Base-by-base conservation (phyloP, 202 grass and related monocot genomes). In the Elaeis oleifera region DNA sequence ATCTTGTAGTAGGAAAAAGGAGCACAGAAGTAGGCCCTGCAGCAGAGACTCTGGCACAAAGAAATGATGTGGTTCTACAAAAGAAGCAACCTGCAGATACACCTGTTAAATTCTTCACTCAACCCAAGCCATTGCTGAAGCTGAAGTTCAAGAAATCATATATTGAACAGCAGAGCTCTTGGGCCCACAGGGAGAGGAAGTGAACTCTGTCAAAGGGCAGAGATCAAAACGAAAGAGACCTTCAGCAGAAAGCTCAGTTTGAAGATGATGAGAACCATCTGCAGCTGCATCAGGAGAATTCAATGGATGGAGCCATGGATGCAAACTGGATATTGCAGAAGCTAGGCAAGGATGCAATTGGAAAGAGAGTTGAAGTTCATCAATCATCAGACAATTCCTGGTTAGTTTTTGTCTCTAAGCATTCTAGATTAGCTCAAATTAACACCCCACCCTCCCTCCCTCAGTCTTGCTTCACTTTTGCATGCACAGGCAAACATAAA, bases 191-290 rank as follows among this genome's bases (percentile, higher is more conserved):
- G 72, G 56, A 16, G 62, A 74, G 32, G 72, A 61, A 60, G 63
- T 62, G 68, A 81, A 70, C 74, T 86, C 83, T 74, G 79, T 90
- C 71, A 99, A 99, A 73, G 94, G 94, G 17, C 94, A 99, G 72
- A 82, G 94, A 72, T 99, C 88, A 76, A 99, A 92, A 77, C 92
- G 94, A 64, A 99, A 99, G 80, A 88, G 88, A 20, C 81, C 92
- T 63, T 88, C 81, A 0, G 73, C 68, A 52, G 85, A 86, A 23
- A 92, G 36, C 9, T 44, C 11, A 63, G 49, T 57, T 79, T 64
- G 79, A 60, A 54, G 66, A 77, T 19, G 9, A 63, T 16, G 70
- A 56, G 28, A 51, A 39, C 58, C 51, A 59, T 27, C 68, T 70
- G 75, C 81, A 82, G 73, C 73, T 27, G 63, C 83, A 86, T 64